Evolutionary conservation across 2,329 filamentous ascomycete genomes (phyloP).

Genomic region (Cladosporium austrohemisphaericum): DNA sequence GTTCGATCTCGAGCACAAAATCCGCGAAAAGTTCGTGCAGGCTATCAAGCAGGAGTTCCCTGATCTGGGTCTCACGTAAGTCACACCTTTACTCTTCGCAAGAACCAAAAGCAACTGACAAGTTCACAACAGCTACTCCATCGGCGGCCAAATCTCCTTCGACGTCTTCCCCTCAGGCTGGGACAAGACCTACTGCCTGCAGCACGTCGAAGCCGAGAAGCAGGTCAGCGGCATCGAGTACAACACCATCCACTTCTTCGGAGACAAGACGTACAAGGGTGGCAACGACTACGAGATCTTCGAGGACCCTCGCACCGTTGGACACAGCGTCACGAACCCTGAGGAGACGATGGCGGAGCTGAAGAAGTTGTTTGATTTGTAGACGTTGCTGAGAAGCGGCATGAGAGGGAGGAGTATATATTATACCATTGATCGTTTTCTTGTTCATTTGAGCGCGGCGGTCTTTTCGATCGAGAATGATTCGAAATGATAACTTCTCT

Average conservation of each 20-base stretch:
- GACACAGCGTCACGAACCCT: slow-evolving; percentile 76
- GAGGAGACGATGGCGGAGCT: slow-evolving; percentile 77
- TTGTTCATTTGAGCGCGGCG: slow-evolving; percentile 1
- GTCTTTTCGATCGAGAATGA: no score
- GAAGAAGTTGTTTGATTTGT: slow-evolving; percentile 60
- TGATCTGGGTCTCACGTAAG: slow-evolving; percentile 78
- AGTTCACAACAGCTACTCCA: slow-evolving; percentile 65
- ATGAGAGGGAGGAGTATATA: no score
- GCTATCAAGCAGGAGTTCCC: slow-evolving; percentile 76
- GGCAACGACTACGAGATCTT: slow-evolving; percentile 98
- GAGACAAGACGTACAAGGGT: slow-evolving; percentile 86
- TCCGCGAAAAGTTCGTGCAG: slow-evolving; percentile 72
- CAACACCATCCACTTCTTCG: slow-evolving; percentile 93
- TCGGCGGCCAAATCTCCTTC: slow-evolving; percentile 96
- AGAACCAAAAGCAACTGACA: not conserved
- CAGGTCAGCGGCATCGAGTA: slow-evolving; percentile 66
- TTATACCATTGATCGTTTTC: no score
- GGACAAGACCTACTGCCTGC: slow-evolving; percentile 98
- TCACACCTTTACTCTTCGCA: slow-evolving; percentile 22
- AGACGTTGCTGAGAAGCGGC: slow-evolving; percentile 2
- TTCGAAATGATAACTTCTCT: no score
- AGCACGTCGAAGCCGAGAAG: slow-evolving; percentile 79
- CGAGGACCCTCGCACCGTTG: slow-evolving; percentile 72
- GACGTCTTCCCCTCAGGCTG: slow-evolving; percentile 95
- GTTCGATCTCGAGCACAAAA: slow-evolving; percentile 73